These are phyloP conservation scores for Metschnikowia proteae DNA, from an alignment of 805 yeast genomes.

Conservation along the genomic window DNA sequence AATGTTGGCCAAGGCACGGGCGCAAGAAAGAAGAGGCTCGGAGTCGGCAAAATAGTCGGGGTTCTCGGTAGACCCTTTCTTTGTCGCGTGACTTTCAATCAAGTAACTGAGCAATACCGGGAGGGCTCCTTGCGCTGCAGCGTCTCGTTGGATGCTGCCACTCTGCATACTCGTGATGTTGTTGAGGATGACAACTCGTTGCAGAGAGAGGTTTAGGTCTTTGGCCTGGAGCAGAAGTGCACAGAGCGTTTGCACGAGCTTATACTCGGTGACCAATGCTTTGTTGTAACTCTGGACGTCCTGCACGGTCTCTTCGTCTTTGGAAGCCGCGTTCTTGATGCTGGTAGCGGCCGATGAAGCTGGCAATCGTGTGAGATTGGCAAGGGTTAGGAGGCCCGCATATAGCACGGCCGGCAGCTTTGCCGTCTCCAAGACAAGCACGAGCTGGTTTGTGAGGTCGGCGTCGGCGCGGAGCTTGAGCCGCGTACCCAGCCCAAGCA, in stretches of 20 bases:
- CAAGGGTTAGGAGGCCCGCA: conserved; percentile 40
- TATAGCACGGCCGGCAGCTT: conserved; percentile 22
- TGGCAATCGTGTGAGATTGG: conserved; percentile 34
- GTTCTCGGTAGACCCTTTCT: conserved; percentile 23
- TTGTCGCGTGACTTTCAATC: conserved; percentile 16
- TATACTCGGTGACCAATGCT: conserved; percentile 24
- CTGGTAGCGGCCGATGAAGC: conserved; percentile 14
- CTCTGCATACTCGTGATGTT: conserved; percentile 31
- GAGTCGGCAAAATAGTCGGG: not conserved
- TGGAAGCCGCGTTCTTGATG: conserved; percentile 30
- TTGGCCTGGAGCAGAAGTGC: conserved; percentile 2
- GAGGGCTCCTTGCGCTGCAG: conserved; percentile 47
- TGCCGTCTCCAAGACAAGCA: conserved; percentile 14
- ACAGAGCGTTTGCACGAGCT: conserved; percentile 15
- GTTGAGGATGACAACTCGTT: conserved; percentile 27
- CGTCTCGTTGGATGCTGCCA: conserved; percentile 26
- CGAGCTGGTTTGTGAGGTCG: conserved; percentile 11
- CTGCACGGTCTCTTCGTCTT: conserved; percentile 21
- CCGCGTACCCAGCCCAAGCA: conserved; percentile 12
- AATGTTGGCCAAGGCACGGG: conserved; percentile 43
- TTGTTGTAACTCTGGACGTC: conserved; percentile 32
- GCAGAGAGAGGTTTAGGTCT: conserved; percentile 5
- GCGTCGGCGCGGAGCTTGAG: conserved; percentile 11
- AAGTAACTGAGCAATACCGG: conserved; percentile 38
- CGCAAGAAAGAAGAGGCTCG: conserved; percentile 29